phyloP scores from a whole-genome alignment of 2,329 filamentous ascomycete genomes.

The Cadophora gregata region DNA sequence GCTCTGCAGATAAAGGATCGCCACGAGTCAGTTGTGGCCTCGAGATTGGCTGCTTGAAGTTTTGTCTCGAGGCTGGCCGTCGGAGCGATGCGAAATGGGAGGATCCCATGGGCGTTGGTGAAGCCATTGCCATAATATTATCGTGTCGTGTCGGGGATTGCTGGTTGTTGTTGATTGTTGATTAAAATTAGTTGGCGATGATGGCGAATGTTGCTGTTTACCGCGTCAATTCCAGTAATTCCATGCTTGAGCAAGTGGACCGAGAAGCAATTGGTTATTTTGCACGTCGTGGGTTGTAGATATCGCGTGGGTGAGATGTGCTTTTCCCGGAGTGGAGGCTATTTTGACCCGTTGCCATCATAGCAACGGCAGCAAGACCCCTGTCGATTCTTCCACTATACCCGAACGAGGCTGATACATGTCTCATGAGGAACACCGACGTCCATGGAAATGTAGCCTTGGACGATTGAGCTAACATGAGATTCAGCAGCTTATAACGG shows the following conservation, averaged over 20 bases:
- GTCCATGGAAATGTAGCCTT: not conserved
- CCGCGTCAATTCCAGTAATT: slow-evolving; percentile 35
- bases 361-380: slow-evolving; percentile 17
- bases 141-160: too few relatives aligned
- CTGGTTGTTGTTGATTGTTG: slow-evolving; percentile 4
- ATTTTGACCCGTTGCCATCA: slow-evolving; percentile 23
- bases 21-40: slow-evolving; percentile 46
- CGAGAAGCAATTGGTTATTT: slow-evolving; percentile 32
- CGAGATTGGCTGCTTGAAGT: slow-evolving; percentile 56
- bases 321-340: slow-evolving; percentile 7
- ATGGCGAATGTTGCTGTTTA: slow-evolving; percentile 25
- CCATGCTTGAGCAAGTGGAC: slow-evolving; percentile 35
- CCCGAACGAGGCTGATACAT: slow-evolving; percentile 2
- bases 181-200: slow-evolving; percentile 31
- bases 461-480: not conserved
- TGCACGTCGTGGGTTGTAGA: slow-evolving; percentile 38
- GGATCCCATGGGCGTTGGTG: slow-evolving; percentile 60
- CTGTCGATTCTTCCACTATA: not conserved
- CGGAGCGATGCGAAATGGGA: slow-evolving; percentile 54
- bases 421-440: not conserved
- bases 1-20: slow-evolving; percentile 30
- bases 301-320: slow-evolving; percentile 37
- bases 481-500: not conserved
- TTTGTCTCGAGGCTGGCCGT: slow-evolving; percentile 60
- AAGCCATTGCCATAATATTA: slow-evolving; percentile 55